Percentiles rank a stretch among this genome's conserved stretches.
phyloP scores from a whole-genome alignment of 2,329 filamentous ascomycete species.

The Colletotrichum truncatum region DNA sequence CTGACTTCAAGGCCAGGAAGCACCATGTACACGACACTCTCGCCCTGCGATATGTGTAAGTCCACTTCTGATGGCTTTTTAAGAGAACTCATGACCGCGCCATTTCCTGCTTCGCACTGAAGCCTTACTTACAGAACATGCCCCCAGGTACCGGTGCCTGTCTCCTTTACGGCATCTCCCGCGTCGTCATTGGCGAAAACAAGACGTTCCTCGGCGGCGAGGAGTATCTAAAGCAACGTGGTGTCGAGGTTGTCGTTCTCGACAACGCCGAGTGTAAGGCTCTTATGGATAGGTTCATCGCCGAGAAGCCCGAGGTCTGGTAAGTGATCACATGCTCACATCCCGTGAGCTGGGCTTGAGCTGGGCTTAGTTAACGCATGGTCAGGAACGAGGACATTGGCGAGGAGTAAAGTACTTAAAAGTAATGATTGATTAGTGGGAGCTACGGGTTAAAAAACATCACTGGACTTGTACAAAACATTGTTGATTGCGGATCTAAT shows the following conservation, averaged over 20 bases:
- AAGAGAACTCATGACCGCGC: no score
- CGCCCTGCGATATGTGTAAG: conserved; percentile 80
- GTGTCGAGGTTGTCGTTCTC: conserved; percentile 78
- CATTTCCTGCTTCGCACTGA: not conserved
- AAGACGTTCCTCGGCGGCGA: conserved; percentile 79
- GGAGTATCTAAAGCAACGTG: conserved; percentile 71
- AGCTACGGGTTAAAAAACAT: no score
- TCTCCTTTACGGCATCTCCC: conserved; percentile 76
- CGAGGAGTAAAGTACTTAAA: conserved; percentile 8
- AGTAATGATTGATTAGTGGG: not conserved
- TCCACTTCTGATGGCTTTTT: no score
- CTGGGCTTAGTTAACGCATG: not conserved
- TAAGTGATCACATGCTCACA: conserved; percentile 45
- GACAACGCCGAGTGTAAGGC: conserved; percentile 71
- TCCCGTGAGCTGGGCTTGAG: not conserved
- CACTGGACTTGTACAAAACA: no score
- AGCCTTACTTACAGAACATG: not conserved
- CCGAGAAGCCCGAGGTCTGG: conserved; percentile 78
- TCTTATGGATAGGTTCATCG: conserved; percentile 78
- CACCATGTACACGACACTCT: conserved; percentile 87
- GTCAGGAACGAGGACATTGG: conserved; percentile 28
- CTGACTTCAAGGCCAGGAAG: conserved; percentile 53
- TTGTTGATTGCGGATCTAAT: not conserved
- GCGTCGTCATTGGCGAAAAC: conserved; percentile 83
- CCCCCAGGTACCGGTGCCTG: conserved; percentile 71